These are phyloP conservation scores for Rhizoclosmatium globosum DNA, from an alignment of 192 early-diverging fungal species.

Conservation along the genomic window DNA sequence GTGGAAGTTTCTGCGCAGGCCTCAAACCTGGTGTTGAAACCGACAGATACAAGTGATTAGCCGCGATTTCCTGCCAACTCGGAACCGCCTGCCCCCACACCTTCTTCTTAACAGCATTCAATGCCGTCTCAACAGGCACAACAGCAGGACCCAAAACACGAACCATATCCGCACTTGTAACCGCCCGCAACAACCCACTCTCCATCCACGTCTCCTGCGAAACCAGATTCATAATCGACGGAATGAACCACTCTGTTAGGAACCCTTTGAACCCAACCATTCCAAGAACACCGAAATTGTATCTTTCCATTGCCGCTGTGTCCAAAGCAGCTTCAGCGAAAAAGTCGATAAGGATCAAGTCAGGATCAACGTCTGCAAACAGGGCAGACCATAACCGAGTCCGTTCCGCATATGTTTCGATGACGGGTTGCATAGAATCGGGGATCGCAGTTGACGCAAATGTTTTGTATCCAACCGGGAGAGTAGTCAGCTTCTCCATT, in stretches of 20 bases:
- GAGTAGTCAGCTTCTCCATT: background rate
- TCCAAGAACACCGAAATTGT: conserved; percentile 16
- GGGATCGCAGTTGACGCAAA: background rate
- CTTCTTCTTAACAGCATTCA: background rate
- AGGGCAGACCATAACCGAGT: background rate
- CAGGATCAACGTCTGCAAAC: background rate
- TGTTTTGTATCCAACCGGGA: background rate
- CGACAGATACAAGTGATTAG: background rate
- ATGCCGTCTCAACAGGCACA: background rate
- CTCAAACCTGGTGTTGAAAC: background rate
- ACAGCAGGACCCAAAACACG: background rate
- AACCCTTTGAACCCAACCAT: conserved; percentile 11
- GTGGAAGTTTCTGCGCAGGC: background rate
- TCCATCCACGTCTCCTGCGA: conserved; percentile 10
- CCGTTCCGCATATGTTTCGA: background rate
- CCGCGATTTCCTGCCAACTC: background rate
- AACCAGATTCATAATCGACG: conserved; percentile 1
- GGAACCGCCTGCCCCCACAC: background rate
- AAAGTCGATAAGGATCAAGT: conserved; percentile 19
- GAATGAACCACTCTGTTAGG: conserved; percentile 21
- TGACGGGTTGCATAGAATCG: background rate
- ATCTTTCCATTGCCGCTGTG: background rate
- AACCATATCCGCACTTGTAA: background rate
- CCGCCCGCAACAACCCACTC: background rate
- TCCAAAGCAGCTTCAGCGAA: conserved; percentile 17